Base-by-base conservation (phyloP, 495 filamentous ascomycete species). In the Penicillium salamii region DNA sequence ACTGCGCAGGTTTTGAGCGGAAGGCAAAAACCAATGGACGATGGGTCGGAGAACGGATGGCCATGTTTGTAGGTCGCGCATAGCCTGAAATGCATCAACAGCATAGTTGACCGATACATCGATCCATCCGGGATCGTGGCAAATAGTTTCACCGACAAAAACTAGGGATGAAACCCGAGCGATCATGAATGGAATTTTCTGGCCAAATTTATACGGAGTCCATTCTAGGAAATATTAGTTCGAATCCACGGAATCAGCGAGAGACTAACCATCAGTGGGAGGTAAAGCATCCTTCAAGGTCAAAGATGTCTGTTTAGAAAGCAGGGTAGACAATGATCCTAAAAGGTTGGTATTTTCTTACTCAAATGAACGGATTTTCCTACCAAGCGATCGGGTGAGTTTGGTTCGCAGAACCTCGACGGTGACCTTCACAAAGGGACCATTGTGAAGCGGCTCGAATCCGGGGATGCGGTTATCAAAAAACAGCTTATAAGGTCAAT, bases 321-420 rank as follows among this genome's bases (percentile, higher is more conserved):
- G 59, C 14, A 67, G 69, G 8, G 56, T 55, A 13, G 66, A 68
- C 6, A 72, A 53, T 35, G 71, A 53, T 44, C 62, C 67, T 68
- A 28, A 19, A 20, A 11, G 12, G 24, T 49, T 18, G 33, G n/a
- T 21, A 23, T 3, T 14, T 12, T n/a, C 4, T 31, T 4, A n/a
- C 8, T 13, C 33, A 2, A 13, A 24, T 7, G 7, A 11, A 20
- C 11, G 32, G 26, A 39, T 14, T 7, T 15, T 14, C 57, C 32
- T 63, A 70, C 67, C 60, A 15, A 79, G 69, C 1, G 70, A 66
- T 46, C 75, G 76, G 7, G 77, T 81, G 14, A 81, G 50, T 42
- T 76, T 72, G 31, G 77, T 68, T 5, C 71, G 70, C 3, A 76
- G 69, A 7, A 60, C 40, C 33, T 74, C 53, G 17, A 67, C 43